Evolutionary conservation across 2,329 filamentous ascomycete species (phyloP), one percentile per base, ranked within the genome.

Genomic region (Fusarium austroafricanum): DNA sequence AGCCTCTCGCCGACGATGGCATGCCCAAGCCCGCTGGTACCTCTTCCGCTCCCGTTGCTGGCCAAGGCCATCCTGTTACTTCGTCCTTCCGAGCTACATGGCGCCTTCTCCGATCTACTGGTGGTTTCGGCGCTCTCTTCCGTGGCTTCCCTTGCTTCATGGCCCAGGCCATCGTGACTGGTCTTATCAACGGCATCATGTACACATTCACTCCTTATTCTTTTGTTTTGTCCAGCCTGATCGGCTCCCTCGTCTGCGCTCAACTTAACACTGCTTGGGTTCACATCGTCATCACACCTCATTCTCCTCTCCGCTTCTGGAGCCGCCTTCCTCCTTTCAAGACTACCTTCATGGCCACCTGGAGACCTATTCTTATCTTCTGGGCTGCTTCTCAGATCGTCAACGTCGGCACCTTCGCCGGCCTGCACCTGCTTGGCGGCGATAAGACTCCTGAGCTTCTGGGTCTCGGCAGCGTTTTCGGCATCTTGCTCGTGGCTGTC

Each of bases 261-360:
- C 91, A 91, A 73, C 78, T 95, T 61, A 86, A 88, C 76, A 87
- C 94, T 70, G 86, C 88, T 53, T 97, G 94, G 93, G 92, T 94
- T 5, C 93, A 97, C 78, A 90, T 92, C 73, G 88, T 97, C 76
- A 94, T 97, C 75, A 90, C 92, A 3, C 83, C 88, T 53, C 88
- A 89, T 7, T 90, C 86, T 57, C 75, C 83, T 46, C 86, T 87
- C 76, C 81, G 81, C 71, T 93, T 90, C 83, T 92, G 86, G 80
- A 82, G 85, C 73, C 91, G 93, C 58, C 85, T 97, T 51, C 90
- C 91, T 17, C 80, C 88, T 44, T 87, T 89, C 77, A 83, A 84
- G 71, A 84, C 83, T 75, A 84, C 88, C 51, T 91, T 90, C 81
- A 84, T 87, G 73, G 89, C 91, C 60, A 89, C 93, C 65, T 89